phyloP scores from a whole-genome alignment of 2,329 filamentous ascomycete species.

The Colletotrichum truncatum region DNA sequence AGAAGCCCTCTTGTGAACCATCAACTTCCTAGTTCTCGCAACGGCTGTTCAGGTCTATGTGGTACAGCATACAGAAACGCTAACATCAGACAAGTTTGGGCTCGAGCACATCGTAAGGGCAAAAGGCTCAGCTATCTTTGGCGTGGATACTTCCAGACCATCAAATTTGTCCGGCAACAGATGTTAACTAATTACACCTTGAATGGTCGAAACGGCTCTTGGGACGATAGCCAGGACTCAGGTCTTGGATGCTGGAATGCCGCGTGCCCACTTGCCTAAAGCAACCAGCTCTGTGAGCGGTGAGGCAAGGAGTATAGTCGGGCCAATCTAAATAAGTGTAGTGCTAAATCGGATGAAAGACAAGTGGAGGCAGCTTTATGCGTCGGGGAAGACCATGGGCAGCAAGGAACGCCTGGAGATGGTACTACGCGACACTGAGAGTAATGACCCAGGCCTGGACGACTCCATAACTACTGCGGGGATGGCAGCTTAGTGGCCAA shows the following conservation, averaged over 20 bases:
- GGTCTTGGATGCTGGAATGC: background rate
- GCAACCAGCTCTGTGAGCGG: background rate
- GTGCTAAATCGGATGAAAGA: background rate
- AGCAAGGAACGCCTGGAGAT: conserved; percentile 22
- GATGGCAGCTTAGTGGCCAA: conserved; percentile 5
- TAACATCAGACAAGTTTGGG: conserved; percentile 9
- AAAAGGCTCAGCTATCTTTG: background rate
- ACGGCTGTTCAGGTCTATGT: conserved; percentile 34
- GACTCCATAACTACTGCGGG: conserved; percentile 12
- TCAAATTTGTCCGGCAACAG: background rate
- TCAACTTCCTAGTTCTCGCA: background rate
- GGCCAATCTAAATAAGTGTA: background rate
- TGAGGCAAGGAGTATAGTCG: background rate
- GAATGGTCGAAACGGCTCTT: background rate
- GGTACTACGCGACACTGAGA: conserved; percentile 2
- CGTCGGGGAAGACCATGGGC: conserved; percentile 21
- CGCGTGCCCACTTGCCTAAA: conserved; percentile 28
- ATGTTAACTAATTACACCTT: background rate
- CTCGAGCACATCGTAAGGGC: background rate
- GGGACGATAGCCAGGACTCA: background rate
- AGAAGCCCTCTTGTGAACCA: background rate
- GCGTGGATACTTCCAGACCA: background rate
- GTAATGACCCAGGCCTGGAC: background rate
- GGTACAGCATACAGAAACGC: conserved; percentile 12
- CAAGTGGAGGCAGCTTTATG: background rate